Conservation (phyloP, 257 asterid species). For the Nicotiana tomentosiformis region DNA sequence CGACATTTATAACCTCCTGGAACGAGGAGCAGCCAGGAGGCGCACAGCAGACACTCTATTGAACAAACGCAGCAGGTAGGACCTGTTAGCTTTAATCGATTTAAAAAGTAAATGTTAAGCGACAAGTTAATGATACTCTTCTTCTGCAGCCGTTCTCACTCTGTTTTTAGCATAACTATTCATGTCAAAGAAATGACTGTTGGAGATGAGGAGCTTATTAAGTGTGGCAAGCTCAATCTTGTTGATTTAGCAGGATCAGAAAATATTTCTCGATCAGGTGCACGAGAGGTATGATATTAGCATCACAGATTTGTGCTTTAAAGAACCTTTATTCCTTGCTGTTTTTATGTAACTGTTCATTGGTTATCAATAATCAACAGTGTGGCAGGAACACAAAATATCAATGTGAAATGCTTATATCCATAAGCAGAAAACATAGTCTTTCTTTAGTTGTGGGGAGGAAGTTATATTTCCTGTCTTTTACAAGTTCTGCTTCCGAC, state of each 20-base stretch:
- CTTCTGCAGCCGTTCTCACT: conserved; percentile 75
- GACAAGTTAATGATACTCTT: neutral
- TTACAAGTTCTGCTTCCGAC: neutral
- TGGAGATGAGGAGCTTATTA: conserved; percentile 81
- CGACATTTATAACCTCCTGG: conserved; percentile 71
- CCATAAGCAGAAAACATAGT: neutral
- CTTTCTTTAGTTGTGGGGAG: neutral
- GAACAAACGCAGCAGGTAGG: conserved; percentile 74
- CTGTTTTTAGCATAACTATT: conserved; percentile 69
- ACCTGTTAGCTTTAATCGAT: neutral
- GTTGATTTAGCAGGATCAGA: conserved; percentile 92
- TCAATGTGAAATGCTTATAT: neutral
- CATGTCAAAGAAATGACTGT: conserved; percentile 64
- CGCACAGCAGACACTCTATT: conserved; percentile 79
- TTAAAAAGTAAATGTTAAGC: neutral
- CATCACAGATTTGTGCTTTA: neutral
- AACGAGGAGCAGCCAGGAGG: conserved; percentile 74
- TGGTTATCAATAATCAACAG: neutral
- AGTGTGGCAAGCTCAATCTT: conserved; percentile 87
- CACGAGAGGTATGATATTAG: conserved; percentile 56
- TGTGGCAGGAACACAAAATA: neutral
- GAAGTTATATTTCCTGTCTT: neutral
- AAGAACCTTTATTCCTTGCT: neutral
- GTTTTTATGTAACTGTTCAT: neutral
- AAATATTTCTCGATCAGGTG: conserved; percentile 78